phyloP scores from a whole-genome alignment of 225 moss, liverwort and hornwort species.

The Polytrichum formosum region DNA sequence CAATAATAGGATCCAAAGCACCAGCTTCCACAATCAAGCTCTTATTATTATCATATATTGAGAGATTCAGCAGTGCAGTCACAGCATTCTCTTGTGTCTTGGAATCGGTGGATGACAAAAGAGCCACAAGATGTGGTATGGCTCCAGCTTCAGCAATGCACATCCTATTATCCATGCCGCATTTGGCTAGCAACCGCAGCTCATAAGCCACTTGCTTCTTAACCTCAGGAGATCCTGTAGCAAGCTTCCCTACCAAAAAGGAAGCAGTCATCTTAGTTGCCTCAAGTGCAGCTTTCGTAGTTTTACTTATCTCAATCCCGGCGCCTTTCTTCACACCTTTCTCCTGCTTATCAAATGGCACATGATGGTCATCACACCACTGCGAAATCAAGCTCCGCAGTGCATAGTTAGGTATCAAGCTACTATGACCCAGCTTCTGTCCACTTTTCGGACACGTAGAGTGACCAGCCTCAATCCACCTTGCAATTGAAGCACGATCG shows the following conservation, averaged over 20 bases:
- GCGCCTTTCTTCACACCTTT: constrained; percentile 42
- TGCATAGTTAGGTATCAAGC: constrained; percentile 57
- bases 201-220: constrained; percentile 69
- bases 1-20: constrained; percentile 50
- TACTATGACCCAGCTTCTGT: constrained; percentile 60
- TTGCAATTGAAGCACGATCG: constrained; percentile 56
- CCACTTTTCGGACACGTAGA: constrained; percentile 71
- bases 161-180: constrained; percentile 65
- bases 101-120: constrained; percentile 58
- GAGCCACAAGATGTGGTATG: constrained; percentile 49
- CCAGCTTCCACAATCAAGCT: constrained; percentile 49
- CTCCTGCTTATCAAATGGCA: constrained; percentile 65
- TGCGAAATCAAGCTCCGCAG: constrained; percentile 56
- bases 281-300: constrained; percentile 59
- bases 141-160: constrained; percentile 72
- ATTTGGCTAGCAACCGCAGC: constrained; percentile 64
- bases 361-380: constrained; percentile 70
- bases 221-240: constrained; percentile 59
- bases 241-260: constrained; percentile 58
- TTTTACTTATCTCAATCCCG: constrained; percentile 30
- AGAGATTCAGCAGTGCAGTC: constrained; percentile 65
- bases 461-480: constrained; percentile 70
- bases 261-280: constrained; percentile 73
- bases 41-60: constrained; percentile 72
- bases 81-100: constrained; percentile 79